phyloP scores from a whole-genome alignment of 1,284 basidiomycete species.

The Rugosomyces carneus region DNA sequence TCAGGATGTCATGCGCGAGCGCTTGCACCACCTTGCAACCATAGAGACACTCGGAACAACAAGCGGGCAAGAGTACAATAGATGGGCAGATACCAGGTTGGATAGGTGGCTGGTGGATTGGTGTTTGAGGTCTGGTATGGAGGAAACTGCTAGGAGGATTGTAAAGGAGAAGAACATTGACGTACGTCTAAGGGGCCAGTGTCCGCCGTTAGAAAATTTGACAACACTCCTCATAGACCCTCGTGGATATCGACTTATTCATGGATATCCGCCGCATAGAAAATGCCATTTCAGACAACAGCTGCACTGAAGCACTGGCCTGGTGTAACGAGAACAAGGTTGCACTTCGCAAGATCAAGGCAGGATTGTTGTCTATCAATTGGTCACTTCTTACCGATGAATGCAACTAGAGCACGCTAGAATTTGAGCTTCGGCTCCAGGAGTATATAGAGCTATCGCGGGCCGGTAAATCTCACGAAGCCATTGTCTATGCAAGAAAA shows the following conservation, averaged over 20 bases:
- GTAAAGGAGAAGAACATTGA: conserved; percentile 69
- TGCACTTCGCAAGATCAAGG: conserved; percentile 87
- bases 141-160: conserved; percentile 62
- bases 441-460: conserved; percentile 93
- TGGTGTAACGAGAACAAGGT: conserved; percentile 98
- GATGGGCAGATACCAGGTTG: conserved; percentile 77
- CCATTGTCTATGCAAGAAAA: conserved; percentile 82
- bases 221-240: conserved; percentile 41
- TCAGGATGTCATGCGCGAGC: conserved; percentile 65
- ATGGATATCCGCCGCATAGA: conserved; percentile 85
- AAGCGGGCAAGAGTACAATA: conserved; percentile 52
- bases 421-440: conserved; percentile 93
- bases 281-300: conserved; percentile 66
- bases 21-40: conserved; percentile 60
- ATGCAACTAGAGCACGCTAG: conserved; percentile 73
- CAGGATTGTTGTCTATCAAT: conserved; percentile 25
- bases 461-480: conserved; percentile 60
- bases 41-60: conserved; percentile 51
- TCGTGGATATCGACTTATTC: conserved; percentile 91
- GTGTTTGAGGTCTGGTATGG: conserved; percentile 72
- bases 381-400: background rate
- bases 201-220: conserved; percentile 6
- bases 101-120: conserved; percentile 94
- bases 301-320: conserved; percentile 81
- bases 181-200: conserved; percentile 31